Conservation (phyloP, 148 eudicot genomes). For the Fagopyrum esculentum region DNA sequence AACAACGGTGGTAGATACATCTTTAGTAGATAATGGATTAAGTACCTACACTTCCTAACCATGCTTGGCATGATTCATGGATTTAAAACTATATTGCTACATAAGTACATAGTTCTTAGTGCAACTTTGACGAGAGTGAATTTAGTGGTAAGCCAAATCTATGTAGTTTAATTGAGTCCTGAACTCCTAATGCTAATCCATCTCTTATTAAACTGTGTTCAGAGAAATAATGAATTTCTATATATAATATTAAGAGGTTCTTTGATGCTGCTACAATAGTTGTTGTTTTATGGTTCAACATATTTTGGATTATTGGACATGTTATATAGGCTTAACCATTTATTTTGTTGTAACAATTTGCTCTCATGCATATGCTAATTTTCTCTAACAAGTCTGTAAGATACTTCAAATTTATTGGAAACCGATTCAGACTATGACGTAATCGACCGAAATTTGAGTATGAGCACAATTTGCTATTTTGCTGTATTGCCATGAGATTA, state of each 20-base stretch:
- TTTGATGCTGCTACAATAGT: background rate
- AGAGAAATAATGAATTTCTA: background rate
- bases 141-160: background rate
- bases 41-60: background rate
- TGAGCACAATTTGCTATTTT: no score
- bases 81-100: background rate
- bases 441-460: no score
- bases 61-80: background rate
- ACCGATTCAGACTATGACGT: no score
- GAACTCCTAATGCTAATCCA: background rate
- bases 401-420: no score
- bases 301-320: background rate
- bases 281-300: background rate
- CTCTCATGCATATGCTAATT: no score
- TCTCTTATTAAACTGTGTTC: background rate
- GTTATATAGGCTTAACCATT: no score
- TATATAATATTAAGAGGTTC: background rate
- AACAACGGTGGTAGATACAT: background rate
- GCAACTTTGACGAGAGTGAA: background rate
- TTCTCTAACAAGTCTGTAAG: no score
- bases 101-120: background rate
- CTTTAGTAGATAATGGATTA: background rate
- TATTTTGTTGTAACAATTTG: no score
- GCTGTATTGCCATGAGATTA: no score
- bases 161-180: background rate